Base-by-base conservation (phyloP, 495 filamentous ascomycete genomes). In the Neurospora sp. region DNA sequence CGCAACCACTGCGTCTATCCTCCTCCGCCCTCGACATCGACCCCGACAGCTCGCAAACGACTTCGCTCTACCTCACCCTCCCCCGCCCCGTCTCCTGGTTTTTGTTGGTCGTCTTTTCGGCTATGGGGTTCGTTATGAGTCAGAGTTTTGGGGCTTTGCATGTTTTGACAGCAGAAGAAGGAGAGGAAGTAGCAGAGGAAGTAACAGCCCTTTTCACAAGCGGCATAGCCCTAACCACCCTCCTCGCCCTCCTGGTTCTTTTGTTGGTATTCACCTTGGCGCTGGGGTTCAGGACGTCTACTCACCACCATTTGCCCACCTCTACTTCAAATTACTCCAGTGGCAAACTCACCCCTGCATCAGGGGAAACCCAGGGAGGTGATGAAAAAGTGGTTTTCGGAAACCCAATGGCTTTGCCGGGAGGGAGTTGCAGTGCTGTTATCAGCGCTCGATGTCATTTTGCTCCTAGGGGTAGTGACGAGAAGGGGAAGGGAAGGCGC, bases 401-500 rank as follows among this genome's bases (percentile, higher is more conserved):
- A 0, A 86, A 86, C 73, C 84, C 84, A 20, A 81, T 85, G 35
- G 80, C 76, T 0, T 71, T 85, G 18, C 74, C 74, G 11, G 81
- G 77, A 18, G 83, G 83, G 20, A 73, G 75, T 37, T 84, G 83
- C 70, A 83, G 81, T 69, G 84, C 83, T 1, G 84, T 85, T 3
- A 72, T 86, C 44, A 81, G 80, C 71, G 81, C 84, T 38, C 72
- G 82, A 20, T 85, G 84, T 72, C 83, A 85, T 54, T 76, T 66
- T 18, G 2, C 8, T 11, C 5, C 48, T 14, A 27, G 8, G 70
- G 27, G 31, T 73, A 10, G 66, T 37, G 41, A 27, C 23, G 69
- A 69, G 77, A 77, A 62, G 71, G 71, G 20, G 71, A 77, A 14
- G 59, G 35, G 27, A 35, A 40, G 5, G 37, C 20, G 39, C 39